A percentile compares a stretch with the other conserved stretches of the same genome.
These are phyloP conservation scores for Didymellaceae sp. DNA, from an alignment of 2,329 filamentous ascomycete species.

Conservation along the genomic window DNA sequence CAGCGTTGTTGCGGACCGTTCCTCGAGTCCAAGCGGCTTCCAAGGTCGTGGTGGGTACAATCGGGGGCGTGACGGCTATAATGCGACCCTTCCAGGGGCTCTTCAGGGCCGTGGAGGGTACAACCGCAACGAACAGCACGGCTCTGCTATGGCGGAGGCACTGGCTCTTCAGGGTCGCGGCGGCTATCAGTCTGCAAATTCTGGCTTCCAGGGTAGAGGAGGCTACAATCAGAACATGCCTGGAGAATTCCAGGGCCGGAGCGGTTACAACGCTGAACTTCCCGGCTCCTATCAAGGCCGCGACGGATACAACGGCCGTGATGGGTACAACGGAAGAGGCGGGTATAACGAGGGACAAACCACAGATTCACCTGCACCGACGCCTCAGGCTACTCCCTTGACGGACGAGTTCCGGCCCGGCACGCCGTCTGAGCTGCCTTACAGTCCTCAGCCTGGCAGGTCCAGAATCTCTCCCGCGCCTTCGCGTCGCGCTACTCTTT, in stretches of 20 bases:
- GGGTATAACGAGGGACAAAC: conserved; percentile 40
- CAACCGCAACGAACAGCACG: conserved; percentile 29
- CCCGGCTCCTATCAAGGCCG: conserved; percentile 43
- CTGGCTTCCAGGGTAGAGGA: conserved; percentile 38
- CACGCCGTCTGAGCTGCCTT: conserved; percentile 38
- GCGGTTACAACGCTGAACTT: conserved; percentile 40
- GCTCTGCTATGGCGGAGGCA: conserved; percentile 29
- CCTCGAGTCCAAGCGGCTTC: conserved; percentile 41
- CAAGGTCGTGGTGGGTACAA: conserved; percentile 43
- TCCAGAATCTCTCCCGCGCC: conserved; percentile 30
- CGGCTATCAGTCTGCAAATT: conserved; percentile 22
- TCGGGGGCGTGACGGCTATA: conserved; percentile 47
- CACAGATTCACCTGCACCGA: conserved; percentile 43
- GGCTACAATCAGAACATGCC: conserved; percentile 43
- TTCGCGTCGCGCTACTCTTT: conserved; percentile 46
- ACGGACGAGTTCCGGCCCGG: conserved; percentile 43
- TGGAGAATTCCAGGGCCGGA: conserved; percentile 42
- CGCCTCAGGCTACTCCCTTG: conserved; percentile 24
- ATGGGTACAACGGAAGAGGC: conserved; percentile 41
- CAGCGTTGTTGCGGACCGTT: conserved; percentile 37
- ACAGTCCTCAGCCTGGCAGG: conserved; percentile 39
- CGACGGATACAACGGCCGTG: conserved; percentile 46
- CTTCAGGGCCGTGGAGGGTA: conserved; percentile 42
- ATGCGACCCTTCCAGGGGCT: conserved; percentile 36
- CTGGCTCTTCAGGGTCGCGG: conserved; percentile 27